A percentile compares a stretch with the other conserved stretches of the same genome.
phyloP scores from a whole-genome alignment of 257 asterid genomes.

The Henckelia pumila region DNA sequence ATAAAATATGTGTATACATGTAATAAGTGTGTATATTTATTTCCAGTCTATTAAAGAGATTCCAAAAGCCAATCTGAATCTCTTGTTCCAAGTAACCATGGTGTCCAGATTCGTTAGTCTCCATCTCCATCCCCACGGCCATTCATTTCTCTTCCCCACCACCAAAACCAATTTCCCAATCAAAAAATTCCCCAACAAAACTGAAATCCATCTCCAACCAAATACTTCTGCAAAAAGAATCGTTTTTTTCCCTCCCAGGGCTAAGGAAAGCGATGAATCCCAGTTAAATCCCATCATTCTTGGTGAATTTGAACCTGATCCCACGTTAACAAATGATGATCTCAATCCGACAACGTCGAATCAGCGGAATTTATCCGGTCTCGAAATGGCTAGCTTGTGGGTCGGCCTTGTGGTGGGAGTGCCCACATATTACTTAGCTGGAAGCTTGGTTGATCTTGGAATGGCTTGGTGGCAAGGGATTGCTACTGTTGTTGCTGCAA shows the following conservation, averaged over 20 bases:
- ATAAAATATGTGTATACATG: too few species aligned
- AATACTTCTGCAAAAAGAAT: slow-evolving; percentile 14
- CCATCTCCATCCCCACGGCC: slow-evolving; percentile 34
- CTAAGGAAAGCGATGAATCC: slow-evolving; percentile 23
- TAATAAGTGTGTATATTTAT: too few species aligned
- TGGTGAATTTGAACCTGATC: slow-evolving; percentile 42
- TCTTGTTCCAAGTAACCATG: slow-evolving; percentile 32
- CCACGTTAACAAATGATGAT: slow-evolving; percentile 69
- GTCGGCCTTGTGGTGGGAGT: slow-evolving; percentile 86
- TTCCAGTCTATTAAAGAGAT: slow-evolving; percentile 17
- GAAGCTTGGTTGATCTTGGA: slow-evolving; percentile 88
- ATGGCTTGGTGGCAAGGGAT: slow-evolving; percentile 99
- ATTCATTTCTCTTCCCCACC: slow-evolving; percentile 23
- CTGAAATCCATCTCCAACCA: not conserved
- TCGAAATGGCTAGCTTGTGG: slow-evolving; percentile 87
- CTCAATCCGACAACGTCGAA: slow-evolving; percentile 58
- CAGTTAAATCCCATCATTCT: slow-evolving; percentile 15
- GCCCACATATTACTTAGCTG: slow-evolving; percentile 86
- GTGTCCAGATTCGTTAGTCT: slow-evolving; percentile 41
- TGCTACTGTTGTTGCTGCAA: slow-evolving; percentile 84
- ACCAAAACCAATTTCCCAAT: slow-evolving; percentile 7
- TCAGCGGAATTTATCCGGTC: slow-evolving; percentile 57
- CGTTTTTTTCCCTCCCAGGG: slow-evolving; percentile 31
- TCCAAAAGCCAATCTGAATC: slow-evolving; percentile 26
- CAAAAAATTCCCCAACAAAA: slow-evolving; percentile 19